phyloP scores from a whole-genome alignment of 768 basidiomycete species.

The Phylloporus sp. region DNA sequence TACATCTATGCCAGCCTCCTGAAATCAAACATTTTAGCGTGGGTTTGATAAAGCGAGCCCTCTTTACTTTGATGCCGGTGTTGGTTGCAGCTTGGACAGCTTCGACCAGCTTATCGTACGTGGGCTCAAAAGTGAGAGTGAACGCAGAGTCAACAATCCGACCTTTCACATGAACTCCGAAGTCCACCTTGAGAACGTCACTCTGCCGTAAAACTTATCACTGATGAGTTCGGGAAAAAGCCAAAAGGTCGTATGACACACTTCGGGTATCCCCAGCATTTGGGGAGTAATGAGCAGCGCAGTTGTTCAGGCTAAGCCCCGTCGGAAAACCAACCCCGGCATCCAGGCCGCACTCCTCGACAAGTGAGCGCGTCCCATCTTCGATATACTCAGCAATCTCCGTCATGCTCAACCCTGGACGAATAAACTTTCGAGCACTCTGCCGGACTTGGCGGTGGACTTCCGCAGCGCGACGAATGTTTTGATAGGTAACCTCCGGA shows the following conservation, averaged over 20 bases:
- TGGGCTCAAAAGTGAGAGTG: constrained; percentile 83
- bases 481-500: constrained; percentile 79
- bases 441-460: constrained; percentile 90
- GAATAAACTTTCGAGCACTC: constrained; percentile 76
- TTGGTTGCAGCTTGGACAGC: constrained; percentile 95
- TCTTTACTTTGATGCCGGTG: constrained; percentile 77
- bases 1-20: constrained; percentile 97
- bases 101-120: constrained; percentile 82
- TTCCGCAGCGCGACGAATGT: constrained; percentile 90
- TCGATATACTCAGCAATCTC: constrained; percentile 94
- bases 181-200: constrained; percentile 94
- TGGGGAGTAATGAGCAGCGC: constrained; percentile 94
- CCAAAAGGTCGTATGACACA: constrained; percentile 34
- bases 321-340: constrained; percentile 95
- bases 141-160: constrained; percentile 94
- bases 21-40: constrained; percentile 5
- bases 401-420: constrained; percentile 90
- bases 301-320: constrained; percentile 88
- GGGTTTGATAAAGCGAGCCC: background rate
- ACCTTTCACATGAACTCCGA: constrained; percentile 97
- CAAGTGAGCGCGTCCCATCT: constrained; percentile 82
- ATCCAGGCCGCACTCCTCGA: constrained; percentile 85
- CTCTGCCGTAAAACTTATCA: constrained; percentile 66
- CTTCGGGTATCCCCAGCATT: constrained; percentile 87
- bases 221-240: constrained; percentile 6